phyloP scores from a whole-genome alignment of 495 filamentous ascomycete genomes.

The Penicillium desertorum region DNA sequence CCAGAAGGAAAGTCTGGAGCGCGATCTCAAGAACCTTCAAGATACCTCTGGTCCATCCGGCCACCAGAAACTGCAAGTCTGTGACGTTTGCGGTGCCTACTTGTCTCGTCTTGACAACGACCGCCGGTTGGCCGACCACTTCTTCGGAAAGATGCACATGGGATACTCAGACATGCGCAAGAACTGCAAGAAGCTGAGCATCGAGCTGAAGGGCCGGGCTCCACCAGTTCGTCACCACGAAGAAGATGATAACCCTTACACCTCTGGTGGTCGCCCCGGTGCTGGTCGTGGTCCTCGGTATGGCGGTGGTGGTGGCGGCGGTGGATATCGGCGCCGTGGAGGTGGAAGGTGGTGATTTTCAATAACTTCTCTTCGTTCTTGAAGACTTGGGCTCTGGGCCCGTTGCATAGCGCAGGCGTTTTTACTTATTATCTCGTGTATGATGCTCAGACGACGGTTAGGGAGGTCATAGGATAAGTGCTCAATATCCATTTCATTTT shows the following conservation, averaged over 20 bases:
- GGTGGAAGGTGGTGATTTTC: conserved; percentile 39
- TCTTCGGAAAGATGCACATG: conserved; percentile 99
- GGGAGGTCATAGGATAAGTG: conserved; percentile 17
- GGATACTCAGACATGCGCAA: conserved; percentile 98
- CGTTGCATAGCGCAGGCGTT: conserved; percentile 54
- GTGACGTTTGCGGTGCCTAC: conserved; percentile 97
- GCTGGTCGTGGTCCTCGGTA: conserved; percentile 54
- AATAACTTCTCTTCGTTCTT: conserved; percentile 14
- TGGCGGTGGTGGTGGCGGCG: conserved; percentile 36
- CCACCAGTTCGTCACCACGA: conserved; percentile 57
- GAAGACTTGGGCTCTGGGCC: conserved; percentile 21
- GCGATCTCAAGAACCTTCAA: conserved; percentile 84
- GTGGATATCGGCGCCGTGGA: conserved; percentile 45
- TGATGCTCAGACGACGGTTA: conserved; percentile 18
- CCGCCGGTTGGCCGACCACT: conserved; percentile 89
- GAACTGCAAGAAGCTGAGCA: conserved; percentile 78
- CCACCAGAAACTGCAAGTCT: conserved; percentile 97
- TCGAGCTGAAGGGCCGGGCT: conserved; percentile 75
- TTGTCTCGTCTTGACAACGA: conserved; percentile 91
- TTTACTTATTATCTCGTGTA: conserved; percentile 20
- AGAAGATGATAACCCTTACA: conserved; percentile 51
- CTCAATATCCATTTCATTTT: conserved; percentile 24
- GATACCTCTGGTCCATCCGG: conserved; percentile 90
- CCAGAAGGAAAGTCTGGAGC: conserved; percentile 80
- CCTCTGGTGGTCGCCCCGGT: conserved; percentile 47